Evolutionary conservation across 2,329 filamentous ascomycete genomes (phyloP), one percentile per base, ranked within the genome.

Genomic region (Fusarium acutatum): DNA sequence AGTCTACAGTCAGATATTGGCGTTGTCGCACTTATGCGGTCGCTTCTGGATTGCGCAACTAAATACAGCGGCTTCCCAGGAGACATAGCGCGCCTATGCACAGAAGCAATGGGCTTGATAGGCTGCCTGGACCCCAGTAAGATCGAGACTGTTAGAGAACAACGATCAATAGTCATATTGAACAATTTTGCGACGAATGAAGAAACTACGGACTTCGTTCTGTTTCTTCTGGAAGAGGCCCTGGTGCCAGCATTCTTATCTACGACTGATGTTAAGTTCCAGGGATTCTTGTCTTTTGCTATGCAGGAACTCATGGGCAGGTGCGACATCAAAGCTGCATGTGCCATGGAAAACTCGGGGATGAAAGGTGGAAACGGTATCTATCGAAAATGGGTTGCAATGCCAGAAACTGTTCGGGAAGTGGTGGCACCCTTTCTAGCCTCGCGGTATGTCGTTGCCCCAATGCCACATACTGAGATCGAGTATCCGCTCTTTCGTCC

Each of bases 121-220:
- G 96, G 97, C 12, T 97, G 95, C 73, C 84, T 99, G 28, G 97
- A 99, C 81, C 92, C 96, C 3, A 97, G 97, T 78, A 91, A 94
- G 67, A 90, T 98, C 4, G 96, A 99, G 78, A 90, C 90, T 2
- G 88, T 93, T 17, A 89, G 93, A 64, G 92, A 94, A 76, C 92
- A 94, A 75, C 91, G 89, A 72, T 92, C 94, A n/a, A 93, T 98
- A 60, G 89, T 98, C 30, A 91, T 98, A 56, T 83, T 95, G 41
- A 93, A 93, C 57, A 98, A 99, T 80, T 98, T 99, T 77, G 89
- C 92, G 49, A 88, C 89, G 50, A 87, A 89, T 22, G 89, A 90
- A 57, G 96, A 99, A 80, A 93, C 92, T 2, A 92, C 94, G 22
- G 91, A 96, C 70, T 99, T 98, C 81, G 90, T 94, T 13, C 86